Conservation (phyloP, 805 yeast genomes). For the Cyberlindnera subsufficiens region DNA sequence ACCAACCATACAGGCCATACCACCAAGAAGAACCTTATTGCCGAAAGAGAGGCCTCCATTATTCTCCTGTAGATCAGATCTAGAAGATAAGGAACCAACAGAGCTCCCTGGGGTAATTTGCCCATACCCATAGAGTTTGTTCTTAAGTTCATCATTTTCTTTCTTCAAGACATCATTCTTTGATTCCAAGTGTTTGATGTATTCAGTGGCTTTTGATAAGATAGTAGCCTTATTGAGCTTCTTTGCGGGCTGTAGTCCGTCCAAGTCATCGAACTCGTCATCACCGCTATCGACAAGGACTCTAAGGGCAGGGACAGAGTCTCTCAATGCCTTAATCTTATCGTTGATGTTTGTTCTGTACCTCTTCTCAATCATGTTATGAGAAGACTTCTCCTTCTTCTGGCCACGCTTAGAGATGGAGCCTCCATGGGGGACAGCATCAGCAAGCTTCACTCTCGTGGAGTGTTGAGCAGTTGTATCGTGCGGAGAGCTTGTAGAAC, state of each 20-base stretch:
- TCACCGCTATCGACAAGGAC: conserved; percentile 36
- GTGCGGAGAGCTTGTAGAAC: not conserved
- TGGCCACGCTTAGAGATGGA: conserved; percentile 17
- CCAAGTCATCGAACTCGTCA: conserved; percentile 59
- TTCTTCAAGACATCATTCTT: conserved; percentile 45
- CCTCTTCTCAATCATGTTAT: conserved; percentile 67
- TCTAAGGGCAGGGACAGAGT: conserved; percentile 61
- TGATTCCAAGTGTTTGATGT: conserved; percentile 64
- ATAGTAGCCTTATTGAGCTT: conserved; percentile 76
- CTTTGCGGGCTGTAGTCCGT: conserved; percentile 71
- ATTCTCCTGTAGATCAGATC: conserved; percentile 2
- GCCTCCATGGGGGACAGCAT: conserved; percentile 19
- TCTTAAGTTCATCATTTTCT: conserved; percentile 40
- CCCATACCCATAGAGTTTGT: conserved; percentile 17
- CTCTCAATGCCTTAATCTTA: conserved; percentile 57
- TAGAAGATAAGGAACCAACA: conserved; percentile 11
- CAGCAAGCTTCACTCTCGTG: conserved; percentile 14
- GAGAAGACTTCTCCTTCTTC: conserved; percentile 52
- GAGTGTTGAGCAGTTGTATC: not conserved
- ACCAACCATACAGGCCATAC: conserved; percentile 60
- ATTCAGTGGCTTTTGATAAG: conserved; percentile 70
- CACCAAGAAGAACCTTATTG: conserved; percentile 53
- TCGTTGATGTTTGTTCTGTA: conserved; percentile 68
- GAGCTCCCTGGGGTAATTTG: conserved; percentile 18
- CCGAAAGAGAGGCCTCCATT: conserved; percentile 20